A percentile compares a stretch with the other conserved stretches of the same genome.
These are phyloP conservation scores for Anacardium occidentale DNA, from an alignment of 345 rosid species.

Conservation along the genomic window DNA sequence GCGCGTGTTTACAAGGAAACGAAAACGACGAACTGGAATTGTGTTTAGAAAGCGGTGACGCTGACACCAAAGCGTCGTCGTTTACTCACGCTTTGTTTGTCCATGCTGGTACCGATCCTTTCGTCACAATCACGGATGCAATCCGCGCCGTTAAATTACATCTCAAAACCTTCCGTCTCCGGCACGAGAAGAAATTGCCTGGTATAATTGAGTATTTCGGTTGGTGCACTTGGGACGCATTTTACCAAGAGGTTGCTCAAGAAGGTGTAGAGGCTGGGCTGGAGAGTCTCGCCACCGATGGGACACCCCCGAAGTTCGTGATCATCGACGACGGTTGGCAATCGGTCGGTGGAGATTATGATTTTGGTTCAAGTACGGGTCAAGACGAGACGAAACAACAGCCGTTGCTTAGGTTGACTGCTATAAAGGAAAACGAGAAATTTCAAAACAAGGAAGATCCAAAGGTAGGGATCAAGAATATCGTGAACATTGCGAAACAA, in stretches of 20 bases:
- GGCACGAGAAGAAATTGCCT: slow-evolving; percentile 86
- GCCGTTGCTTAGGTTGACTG: slow-evolving; percentile 61
- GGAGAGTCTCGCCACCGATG: slow-evolving; percentile 59
- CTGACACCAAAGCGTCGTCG: slow-evolving; percentile 56
- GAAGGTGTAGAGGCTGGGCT: slow-evolving; percentile 92
- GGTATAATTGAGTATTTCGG: slow-evolving; percentile 80
- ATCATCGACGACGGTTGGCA: slow-evolving; percentile 99
- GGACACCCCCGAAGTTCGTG: slow-evolving; percentile 79
- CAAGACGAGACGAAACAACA: slow-evolving; percentile 35
- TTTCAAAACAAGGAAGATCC: slow-evolving; percentile 71
- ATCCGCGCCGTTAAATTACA: slow-evolving; percentile 62
- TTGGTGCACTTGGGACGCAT: slow-evolving; percentile 99
- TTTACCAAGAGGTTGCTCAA: slow-evolving; percentile 87
- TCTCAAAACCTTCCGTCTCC: slow-evolving; percentile 74
- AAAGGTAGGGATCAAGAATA: slow-evolving; percentile 61
- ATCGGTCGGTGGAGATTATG: slow-evolving; percentile 55
- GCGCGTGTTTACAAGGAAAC: slow-evolving; percentile 80
- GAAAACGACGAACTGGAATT: slow-evolving; percentile 67
- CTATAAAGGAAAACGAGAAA: slow-evolving; percentile 71
- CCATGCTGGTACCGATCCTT: slow-evolving; percentile 84
- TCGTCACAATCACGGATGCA: slow-evolving; percentile 67
- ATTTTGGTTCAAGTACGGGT: not conserved
- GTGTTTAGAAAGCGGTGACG: slow-evolving; percentile 92
- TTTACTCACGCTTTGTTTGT: slow-evolving; percentile 63
- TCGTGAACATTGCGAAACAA: slow-evolving; percentile 59